Evolutionary conservation across 176 grass and related monocot genomes (phyloP).

Genomic region (Zea luxurians): DNA sequence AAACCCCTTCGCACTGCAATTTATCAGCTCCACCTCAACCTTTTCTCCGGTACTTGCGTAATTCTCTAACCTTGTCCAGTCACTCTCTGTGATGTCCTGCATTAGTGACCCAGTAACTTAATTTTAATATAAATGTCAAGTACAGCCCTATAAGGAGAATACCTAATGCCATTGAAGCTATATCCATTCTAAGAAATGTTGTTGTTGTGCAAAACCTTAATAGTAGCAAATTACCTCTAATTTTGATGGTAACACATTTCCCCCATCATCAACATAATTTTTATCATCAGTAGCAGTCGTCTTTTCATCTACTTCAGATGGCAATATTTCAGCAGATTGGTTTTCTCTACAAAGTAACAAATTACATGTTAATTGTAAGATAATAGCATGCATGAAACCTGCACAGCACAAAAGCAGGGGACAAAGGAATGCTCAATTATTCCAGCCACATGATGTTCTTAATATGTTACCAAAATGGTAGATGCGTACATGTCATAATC

Average conservation of each 20-base stretch:
- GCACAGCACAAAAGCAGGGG: constrained; percentile 19
- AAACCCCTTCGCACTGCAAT: constrained; percentile 86
- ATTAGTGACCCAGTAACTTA: constrained; percentile 28
- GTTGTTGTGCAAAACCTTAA: constrained; percentile 12
- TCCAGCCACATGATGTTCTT: constrained; percentile 1
- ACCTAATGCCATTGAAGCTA: not conserved
- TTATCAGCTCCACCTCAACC: constrained; percentile 83
- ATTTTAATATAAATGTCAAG: constrained; percentile 13
- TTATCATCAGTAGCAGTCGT: constrained; percentile 30
- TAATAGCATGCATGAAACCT: constrained; percentile 7
- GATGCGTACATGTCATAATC: not conserved
- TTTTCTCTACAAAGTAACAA: constrained; percentile 65
- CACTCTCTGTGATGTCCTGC: constrained; percentile 58
- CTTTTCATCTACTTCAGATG: constrained; percentile 41
- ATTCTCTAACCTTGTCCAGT: constrained; percentile 66
- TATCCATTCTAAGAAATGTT: constrained; percentile 4
- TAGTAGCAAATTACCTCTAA: constrained; percentile 64
- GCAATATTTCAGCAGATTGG: constrained; percentile 42
- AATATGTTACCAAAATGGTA: constrained; percentile 9
- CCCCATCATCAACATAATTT: constrained; percentile 48
- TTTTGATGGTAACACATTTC: constrained; percentile 55
- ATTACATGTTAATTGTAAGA: constrained; percentile 11
- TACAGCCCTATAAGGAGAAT: not conserved
- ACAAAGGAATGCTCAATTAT: not conserved
- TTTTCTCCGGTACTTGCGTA: constrained; percentile 69